Evolutionary conservation across 1,139 yeast species (phyloP).

Genomic region (Candida tropicalis): DNA sequence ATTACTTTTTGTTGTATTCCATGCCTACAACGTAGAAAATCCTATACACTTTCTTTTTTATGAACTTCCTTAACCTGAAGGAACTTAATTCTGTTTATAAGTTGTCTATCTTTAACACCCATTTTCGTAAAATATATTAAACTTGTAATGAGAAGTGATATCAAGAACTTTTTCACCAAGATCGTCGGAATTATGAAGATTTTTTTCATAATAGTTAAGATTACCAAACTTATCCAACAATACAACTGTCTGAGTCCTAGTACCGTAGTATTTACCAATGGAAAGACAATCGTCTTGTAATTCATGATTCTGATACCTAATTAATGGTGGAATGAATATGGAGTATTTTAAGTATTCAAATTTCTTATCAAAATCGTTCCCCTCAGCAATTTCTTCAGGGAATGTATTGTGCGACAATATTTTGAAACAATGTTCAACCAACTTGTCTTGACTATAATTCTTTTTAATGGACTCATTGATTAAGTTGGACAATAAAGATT

Average conservation of each 20-base stretch:
- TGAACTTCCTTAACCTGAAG: no score
- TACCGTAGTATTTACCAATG: constrained; percentile 70
- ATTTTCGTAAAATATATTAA: constrained; percentile 13
- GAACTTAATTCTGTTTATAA: no score
- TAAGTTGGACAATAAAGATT: constrained; percentile 39
- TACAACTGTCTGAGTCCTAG: constrained; percentile 85
- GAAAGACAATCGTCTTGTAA: constrained; percentile 10
- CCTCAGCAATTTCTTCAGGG: constrained; percentile 28
- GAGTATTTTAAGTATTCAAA: constrained; percentile 55
- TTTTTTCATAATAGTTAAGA: constrained; percentile 42
- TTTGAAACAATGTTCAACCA: constrained; percentile 55
- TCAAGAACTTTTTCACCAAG: constrained; percentile 11
- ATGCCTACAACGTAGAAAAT: no score
- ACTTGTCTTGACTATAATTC: constrained; percentile 34
- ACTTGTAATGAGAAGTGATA: constrained; percentile 15
- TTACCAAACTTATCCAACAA: constrained; percentile 54
- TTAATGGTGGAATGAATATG: constrained; percentile 71
- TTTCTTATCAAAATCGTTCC: constrained; percentile 28
- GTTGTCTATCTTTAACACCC: constrained; percentile 4
- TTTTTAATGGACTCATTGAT: constrained; percentile 31
- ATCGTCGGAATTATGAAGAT: constrained; percentile 34
- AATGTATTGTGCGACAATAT: constrained; percentile 53
- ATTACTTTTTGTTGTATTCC: no score
- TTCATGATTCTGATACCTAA: constrained; percentile 23
- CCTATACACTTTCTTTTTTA: neutral